Conservation (phyloP, 257 asterid species). For the Petunia secreta region DNA sequence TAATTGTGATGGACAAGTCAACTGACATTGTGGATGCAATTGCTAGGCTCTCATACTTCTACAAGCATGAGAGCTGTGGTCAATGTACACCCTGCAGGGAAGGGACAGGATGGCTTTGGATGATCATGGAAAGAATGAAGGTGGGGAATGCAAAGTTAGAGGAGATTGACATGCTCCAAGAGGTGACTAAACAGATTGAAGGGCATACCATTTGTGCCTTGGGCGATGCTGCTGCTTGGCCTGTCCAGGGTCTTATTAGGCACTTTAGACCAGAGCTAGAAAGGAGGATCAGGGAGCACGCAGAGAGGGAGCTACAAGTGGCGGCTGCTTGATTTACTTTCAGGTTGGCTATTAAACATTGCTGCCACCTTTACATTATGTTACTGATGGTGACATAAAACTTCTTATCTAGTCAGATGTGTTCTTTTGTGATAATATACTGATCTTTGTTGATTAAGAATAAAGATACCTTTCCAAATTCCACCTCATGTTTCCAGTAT, state of each 20-base stretch:
- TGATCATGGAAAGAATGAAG: slow-evolving; percentile 97
- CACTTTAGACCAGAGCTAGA: slow-evolving; percentile 98
- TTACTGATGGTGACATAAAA: no score
- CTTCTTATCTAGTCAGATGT: no score
- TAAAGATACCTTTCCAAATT: no score
- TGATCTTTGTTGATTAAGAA: no score
- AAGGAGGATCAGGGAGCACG: slow-evolving; percentile 88
- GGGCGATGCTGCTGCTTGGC: slow-evolving; percentile 99
- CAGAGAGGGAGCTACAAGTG: slow-evolving; percentile 81
- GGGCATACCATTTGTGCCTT: slow-evolving; percentile 99
- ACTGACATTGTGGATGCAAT: slow-evolving; percentile 96
- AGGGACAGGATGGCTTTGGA: slow-evolving; percentile 99
- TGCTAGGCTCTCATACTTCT: slow-evolving; percentile 92
- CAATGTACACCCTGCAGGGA: slow-evolving; percentile 99
- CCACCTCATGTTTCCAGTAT: no score
- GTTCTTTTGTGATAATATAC: no score
- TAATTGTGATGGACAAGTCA: slow-evolving; percentile 97
- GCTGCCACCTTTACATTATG: neutral
- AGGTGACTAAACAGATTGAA: slow-evolving; percentile 98
- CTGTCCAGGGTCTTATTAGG: slow-evolving; percentile 99
- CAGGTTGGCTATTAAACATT: slow-evolving; percentile 42
- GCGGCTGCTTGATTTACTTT: slow-evolving; percentile 74
- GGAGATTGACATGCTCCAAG: slow-evolving; percentile 98
- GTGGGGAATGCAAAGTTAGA: slow-evolving; percentile 96
- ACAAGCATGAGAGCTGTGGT: slow-evolving; percentile 99